phyloP scores from a whole-genome alignment of 306 rosid species.

The Vigna unguiculata region DNA sequence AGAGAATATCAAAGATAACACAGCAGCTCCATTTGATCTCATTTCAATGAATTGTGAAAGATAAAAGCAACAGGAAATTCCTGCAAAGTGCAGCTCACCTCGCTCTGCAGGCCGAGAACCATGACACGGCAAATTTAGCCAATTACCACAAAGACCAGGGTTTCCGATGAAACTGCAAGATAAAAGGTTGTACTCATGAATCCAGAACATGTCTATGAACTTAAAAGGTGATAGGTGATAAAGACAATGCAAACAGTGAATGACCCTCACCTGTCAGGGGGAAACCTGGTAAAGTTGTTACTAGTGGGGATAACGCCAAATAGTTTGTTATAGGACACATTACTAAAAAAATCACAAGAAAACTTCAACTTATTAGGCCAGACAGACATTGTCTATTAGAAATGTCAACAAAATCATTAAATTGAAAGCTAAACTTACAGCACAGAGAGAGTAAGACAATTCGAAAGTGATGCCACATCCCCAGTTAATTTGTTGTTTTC shows the following conservation, averaged over 20 bases:
- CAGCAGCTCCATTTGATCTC: background rate
- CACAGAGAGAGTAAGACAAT: conserved; percentile 77
- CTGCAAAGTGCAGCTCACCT: conserved; percentile 52
- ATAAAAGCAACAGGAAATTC: background rate
- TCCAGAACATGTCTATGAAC: background rate
- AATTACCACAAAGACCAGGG: conserved; percentile 81
- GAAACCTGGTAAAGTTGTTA: conserved; percentile 90
- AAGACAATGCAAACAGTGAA: conserved; percentile 1
- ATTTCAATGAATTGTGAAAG: background rate
- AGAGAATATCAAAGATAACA: conserved; percentile 2
- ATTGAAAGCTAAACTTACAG: conserved; percentile 61
- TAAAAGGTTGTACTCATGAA: conserved; percentile 33
- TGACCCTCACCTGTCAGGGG: conserved; percentile 76
- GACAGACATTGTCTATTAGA: background rate
- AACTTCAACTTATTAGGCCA: conserved; percentile 22
- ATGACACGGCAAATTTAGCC: conserved; percentile 76
- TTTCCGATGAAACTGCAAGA: conserved; percentile 87
- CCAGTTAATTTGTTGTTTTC: conserved; percentile 86
- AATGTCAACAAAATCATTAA: background rate
- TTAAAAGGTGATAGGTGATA: background rate
- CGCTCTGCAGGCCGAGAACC: conserved; percentile 67
- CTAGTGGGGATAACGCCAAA: conserved; percentile 87
- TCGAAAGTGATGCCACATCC: conserved; percentile 67
- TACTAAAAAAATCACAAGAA: conserved; percentile 56
- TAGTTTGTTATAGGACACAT: conserved; percentile 84